phyloP scores from a whole-genome alignment of 75 land plant genomes.

The Adiantum capillusveneris region DNA sequence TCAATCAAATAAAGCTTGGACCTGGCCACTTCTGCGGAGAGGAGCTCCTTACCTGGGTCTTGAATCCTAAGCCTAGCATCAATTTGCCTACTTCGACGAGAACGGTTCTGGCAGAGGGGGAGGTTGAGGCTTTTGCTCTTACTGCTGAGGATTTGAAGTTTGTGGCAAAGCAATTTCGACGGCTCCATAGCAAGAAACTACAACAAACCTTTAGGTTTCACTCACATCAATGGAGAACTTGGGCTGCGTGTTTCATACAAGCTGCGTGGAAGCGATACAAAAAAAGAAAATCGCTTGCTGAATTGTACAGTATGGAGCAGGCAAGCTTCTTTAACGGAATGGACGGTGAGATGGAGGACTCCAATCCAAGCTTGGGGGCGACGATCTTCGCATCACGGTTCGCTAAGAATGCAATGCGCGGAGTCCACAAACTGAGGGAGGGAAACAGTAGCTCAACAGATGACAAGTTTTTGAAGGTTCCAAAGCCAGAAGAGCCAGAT shows the following conservation, averaged over 20 bases:
- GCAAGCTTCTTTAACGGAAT: not conserved
- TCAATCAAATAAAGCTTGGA: constrained; percentile 34
- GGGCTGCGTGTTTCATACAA: constrained; percentile 76
- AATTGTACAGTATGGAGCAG: not conserved
- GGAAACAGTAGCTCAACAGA: constrained; percentile 8
- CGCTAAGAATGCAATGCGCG: constrained; percentile 70
- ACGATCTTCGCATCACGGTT: constrained; percentile 61
- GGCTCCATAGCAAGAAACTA: constrained; percentile 73
- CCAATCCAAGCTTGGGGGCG: constrained; percentile 34
- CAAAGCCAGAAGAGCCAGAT: constrained; percentile 67
- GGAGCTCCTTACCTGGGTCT: constrained; percentile 67
- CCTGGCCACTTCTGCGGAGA: constrained; percentile 81
- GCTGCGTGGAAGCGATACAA: constrained; percentile 61
- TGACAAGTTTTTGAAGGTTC: constrained; percentile 23
- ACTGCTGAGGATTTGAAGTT: constrained; percentile 63
- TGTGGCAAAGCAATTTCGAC: constrained; percentile 63
- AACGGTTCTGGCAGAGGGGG: constrained; percentile 51
- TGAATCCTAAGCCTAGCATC: constrained; percentile 46
- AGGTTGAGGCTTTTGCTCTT: constrained; percentile 72
- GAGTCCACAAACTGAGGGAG: constrained; percentile 45
- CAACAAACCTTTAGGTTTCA: constrained; percentile 64
- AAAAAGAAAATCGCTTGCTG: constrained; percentile 25
- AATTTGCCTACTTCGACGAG: constrained; percentile 59
- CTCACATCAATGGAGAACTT: constrained; percentile 73
- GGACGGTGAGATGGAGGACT: not conserved